Evolutionary conservation across 2,329 filamentous ascomycete genomes (phyloP).

Genomic region (Elsinoe fawcettii): DNA sequence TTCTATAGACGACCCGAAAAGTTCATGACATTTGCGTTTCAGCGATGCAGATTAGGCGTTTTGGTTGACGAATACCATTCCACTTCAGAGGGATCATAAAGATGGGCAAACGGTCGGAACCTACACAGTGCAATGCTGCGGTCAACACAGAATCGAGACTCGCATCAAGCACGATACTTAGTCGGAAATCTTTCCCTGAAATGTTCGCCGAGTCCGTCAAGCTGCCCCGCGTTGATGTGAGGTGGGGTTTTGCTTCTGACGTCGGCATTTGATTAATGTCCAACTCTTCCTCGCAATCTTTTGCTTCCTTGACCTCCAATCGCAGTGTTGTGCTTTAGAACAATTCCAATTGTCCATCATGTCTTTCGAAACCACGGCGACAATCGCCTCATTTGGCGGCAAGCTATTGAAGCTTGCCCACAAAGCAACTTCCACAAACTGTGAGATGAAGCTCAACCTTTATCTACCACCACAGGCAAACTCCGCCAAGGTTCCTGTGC

Average conservation of each 20-base stretch:
- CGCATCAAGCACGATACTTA: neutral
- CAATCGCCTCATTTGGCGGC: slow-evolving; percentile 86
- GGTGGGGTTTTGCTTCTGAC: slow-evolving; percentile 12
- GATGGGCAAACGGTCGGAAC: neutral
- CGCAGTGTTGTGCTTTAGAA: neutral
- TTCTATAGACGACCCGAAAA: slow-evolving; percentile 46
- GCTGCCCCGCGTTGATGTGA: slow-evolving; percentile 5
- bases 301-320: neutral
- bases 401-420: slow-evolving; percentile 92
- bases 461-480: slow-evolving; percentile 73
- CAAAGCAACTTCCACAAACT: slow-evolving; percentile 61
- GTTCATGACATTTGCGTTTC: neutral
- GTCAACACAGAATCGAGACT: too few species aligned
- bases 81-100: neutral
- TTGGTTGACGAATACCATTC: neutral
- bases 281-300: neutral
- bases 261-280: slow-evolving; percentile 12
- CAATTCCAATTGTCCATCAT: slow-evolving; percentile 40
- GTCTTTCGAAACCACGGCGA: slow-evolving; percentile 82
- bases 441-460: slow-evolving; percentile 87
- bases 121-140: neutral
- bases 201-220: neutral
- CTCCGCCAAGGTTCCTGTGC: slow-evolving; percentile 62
- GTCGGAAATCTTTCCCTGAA: neutral
- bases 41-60: slow-evolving; percentile 2